Conservation (phyloP, 1,284 basidiomycete species). For the Kwoniella shivajii region DNA sequence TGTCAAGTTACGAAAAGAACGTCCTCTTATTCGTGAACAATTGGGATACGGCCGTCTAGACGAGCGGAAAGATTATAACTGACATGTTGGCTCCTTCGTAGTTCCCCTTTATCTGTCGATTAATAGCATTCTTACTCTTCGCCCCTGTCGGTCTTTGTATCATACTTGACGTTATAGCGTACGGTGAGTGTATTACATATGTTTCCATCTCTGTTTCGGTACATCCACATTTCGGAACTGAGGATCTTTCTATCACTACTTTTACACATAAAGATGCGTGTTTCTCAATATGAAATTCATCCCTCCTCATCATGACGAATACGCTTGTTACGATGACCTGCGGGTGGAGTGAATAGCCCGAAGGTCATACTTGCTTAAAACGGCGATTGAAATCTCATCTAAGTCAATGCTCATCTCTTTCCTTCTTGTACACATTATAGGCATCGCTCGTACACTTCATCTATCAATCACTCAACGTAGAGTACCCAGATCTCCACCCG, state of each 20-base stretch:
- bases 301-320: neutral
- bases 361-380: neutral
- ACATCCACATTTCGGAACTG: no score
- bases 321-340: no score
- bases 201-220: neutral
- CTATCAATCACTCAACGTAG: constrained; percentile 35
- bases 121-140: constrained; percentile 33
- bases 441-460: constrained; percentile 43
- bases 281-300: neutral
- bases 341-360: no score
- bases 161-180: constrained; percentile 41
- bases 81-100: constrained; percentile 9
- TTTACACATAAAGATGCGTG: neutral
- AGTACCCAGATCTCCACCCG: constrained; percentile 35
- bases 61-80: neutral
- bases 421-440: constrained; percentile 19
- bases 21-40: no score
- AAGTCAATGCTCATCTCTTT: neutral
- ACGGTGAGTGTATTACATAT: constrained; percentile 40
- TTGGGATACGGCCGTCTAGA: no score
- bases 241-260: no score
- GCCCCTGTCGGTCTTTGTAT: constrained; percentile 36
- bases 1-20: neutral
- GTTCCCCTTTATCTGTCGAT: constrained; percentile 37
- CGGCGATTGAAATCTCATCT: neutral